Conservation (phyloP, 108 stramenopile species). For the Hondaea fermentalgiana region DNA sequence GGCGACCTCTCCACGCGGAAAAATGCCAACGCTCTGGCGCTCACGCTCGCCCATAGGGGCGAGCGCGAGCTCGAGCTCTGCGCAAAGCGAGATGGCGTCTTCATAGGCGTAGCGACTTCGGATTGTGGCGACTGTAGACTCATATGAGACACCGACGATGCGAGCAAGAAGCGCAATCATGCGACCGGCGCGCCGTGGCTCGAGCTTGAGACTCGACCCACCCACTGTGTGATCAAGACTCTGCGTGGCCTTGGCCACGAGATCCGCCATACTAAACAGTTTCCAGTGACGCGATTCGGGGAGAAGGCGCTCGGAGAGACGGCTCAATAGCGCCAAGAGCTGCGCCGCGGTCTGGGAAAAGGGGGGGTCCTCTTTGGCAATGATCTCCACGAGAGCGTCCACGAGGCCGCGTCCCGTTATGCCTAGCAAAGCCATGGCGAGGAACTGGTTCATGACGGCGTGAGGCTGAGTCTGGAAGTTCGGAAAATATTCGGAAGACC, state of each 20-base stretch:
- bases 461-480: not conserved
- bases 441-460: slow-evolving; percentile 17
- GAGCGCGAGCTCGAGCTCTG: not conserved
- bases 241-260: slow-evolving; percentile 1
- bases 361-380: not conserved
- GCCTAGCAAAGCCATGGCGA: not conserved
- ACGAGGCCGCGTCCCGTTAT: not conserved
- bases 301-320: not conserved
- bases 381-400: not conserved
- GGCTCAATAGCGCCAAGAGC: not conserved
- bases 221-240: not conserved
- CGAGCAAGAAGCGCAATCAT: not conserved
- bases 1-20: not conserved
- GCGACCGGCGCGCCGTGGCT: not conserved
- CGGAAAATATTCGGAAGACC: not conserved
- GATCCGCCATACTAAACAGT: not conserved
- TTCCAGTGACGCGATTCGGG: not conserved
- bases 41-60: not conserved
- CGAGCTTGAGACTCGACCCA: not conserved
- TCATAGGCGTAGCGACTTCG: not conserved
- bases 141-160: not conserved
- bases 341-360: not conserved
- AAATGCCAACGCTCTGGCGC: not conserved
- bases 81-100: not conserved
- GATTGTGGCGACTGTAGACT: not conserved